Evolutionary conservation across 352 stramenopile species (phyloP).

Genomic region (Pythium chondricola): DNA sequence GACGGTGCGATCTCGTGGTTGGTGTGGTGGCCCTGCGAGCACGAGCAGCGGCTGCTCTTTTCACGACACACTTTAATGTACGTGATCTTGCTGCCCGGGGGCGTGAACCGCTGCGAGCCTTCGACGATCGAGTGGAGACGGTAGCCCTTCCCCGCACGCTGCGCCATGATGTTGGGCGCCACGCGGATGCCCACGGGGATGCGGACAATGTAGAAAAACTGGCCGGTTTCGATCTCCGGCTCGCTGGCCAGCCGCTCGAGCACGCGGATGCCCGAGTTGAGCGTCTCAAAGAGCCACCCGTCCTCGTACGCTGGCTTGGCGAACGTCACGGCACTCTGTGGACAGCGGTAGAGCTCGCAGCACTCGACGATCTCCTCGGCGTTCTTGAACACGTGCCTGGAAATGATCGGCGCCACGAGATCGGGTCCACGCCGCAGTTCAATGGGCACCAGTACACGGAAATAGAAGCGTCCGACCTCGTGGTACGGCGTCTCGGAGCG

Average conservation of each 20-base stretch:
- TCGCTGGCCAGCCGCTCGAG: conserved; percentile 58
- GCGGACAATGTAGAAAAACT: conserved; percentile 83
- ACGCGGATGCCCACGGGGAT: conserved; percentile 81
- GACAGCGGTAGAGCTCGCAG: conserved; percentile 55
- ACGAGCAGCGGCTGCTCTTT: conserved; percentile 55
- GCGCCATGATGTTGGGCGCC: conserved; percentile 77
- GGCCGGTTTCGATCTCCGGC: conserved; percentile 56
- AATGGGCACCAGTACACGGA: conserved; percentile 70
- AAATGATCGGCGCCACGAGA: conserved; percentile 64
- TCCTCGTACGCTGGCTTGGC: conserved; percentile 80
- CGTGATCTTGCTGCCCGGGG: conserved; percentile 73
- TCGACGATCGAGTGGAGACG: conserved; percentile 81
- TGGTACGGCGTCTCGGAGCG: conserved; percentile 30
- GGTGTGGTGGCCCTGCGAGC: conserved; percentile 38
- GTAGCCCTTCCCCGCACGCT: conserved; percentile 72
- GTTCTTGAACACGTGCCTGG: conserved; percentile 65
- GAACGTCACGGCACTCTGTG: conserved; percentile 68
- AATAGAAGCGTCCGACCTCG: conserved; percentile 52
- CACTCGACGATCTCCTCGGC: conserved; percentile 81
- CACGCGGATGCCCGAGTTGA: conserved; percentile 77
- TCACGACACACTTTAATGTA: conserved; percentile 81
- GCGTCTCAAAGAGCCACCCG: conserved; percentile 75
- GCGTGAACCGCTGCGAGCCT: conserved; percentile 76
- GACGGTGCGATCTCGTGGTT: conserved; percentile 9
- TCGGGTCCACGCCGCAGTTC: conserved; percentile 65